These are phyloP conservation scores for Melampsora larici-populina DNA, from an alignment of 1,284 basidiomycete species.

Conservation along the genomic window DNA sequence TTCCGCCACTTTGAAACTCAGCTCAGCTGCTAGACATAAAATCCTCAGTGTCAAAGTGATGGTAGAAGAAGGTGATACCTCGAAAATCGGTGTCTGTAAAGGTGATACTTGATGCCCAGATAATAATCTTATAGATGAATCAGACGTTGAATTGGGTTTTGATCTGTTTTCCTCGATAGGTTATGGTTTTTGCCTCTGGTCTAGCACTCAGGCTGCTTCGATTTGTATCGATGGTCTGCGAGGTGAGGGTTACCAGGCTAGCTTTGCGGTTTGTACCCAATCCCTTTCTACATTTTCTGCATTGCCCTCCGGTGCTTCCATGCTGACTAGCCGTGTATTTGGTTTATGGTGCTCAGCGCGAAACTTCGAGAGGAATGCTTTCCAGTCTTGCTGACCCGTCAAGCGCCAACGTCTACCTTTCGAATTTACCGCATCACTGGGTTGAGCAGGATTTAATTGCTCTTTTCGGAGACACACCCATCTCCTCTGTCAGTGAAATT, in stretches of 20 bases:
- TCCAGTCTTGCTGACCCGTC: slow-evolving; percentile 29
- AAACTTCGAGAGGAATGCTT: slow-evolving; percentile 32
- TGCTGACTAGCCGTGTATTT: background rate
- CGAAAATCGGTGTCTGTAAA: slow-evolving; percentile 12
- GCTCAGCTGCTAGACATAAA: background rate
- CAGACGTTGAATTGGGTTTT: background rate
- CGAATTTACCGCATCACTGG: slow-evolving; percentile 33
- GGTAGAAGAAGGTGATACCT: slow-evolving; percentile 25
- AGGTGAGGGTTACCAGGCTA: slow-evolving; percentile 23
- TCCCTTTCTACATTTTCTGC: background rate
- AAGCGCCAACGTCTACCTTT: slow-evolving; percentile 35
- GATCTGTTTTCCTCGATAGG: background rate
- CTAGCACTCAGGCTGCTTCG: slow-evolving; percentile 1
- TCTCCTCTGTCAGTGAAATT: slow-evolving; percentile 11
- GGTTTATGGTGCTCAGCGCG: background rate
- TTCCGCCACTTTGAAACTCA: background rate
- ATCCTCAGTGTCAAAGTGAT: slow-evolving; percentile 40
- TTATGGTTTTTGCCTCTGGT: slow-evolving; percentile 38
- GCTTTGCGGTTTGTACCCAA: slow-evolving; percentile 23
- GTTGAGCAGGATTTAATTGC: slow-evolving; percentile 18
- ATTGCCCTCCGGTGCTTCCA: background rate
- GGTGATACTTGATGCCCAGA: slow-evolving; percentile 1
- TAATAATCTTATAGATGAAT: background rate
- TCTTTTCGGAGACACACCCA: slow-evolving; percentile 21
- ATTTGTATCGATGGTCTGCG: slow-evolving; percentile 27